Percentiles rank a stretch among this genome's conserved stretches.
Evolutionary conservation across 2,329 filamentous ascomycete species (phyloP).

Genomic region (Xylaria sp.): DNA sequence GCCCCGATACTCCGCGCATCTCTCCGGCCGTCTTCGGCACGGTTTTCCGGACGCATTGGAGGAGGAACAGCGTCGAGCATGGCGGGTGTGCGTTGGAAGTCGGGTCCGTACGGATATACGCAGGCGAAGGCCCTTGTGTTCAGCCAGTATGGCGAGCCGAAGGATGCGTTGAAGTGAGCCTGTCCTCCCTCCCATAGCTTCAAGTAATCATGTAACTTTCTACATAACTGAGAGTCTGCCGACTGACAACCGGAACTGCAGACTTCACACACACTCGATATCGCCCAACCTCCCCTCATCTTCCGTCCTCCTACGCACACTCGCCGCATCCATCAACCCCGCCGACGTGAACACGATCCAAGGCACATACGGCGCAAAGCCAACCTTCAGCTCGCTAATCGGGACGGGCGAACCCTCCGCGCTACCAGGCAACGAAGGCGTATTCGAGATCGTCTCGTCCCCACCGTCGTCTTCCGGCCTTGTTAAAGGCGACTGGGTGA

Average conservation of each 20-base stretch:
- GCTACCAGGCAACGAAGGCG: slow-evolving; percentile 89
- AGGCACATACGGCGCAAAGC: slow-evolving; percentile 91
- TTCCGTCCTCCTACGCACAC: slow-evolving; percentile 81
- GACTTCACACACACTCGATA: slow-evolving; percentile 79
- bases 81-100: slow-evolving; percentile 58
- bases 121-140: slow-evolving; percentile 86
- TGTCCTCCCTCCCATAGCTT: neutral
- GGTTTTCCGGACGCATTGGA: slow-evolving; percentile 6
- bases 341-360: slow-evolving; percentile 99
- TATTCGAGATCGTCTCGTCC: slow-evolving; percentile 82
- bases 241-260: too few species aligned
- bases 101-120: slow-evolving; percentile 79
- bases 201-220: neutral
- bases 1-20: slow-evolving; percentile 27
- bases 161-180: slow-evolving; percentile 70
- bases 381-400: slow-evolving; percentile 77
- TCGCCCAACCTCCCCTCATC: slow-evolving; percentile 73
- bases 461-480: slow-evolving; percentile 66
- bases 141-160: slow-evolving; percentile 77
- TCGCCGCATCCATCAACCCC: slow-evolving; percentile 93
- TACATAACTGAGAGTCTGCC: neutral
- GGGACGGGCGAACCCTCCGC: slow-evolving; percentile 81
- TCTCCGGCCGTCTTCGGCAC: slow-evolving; percentile 23
- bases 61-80: neutral
- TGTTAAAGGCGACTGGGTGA: slow-evolving; percentile 88